A percentile compares a stretch with the other conserved stretches of the same genome.
phyloP scores from a whole-genome alignment of 345 rosid species.

The Barbarea vulgaris region DNA sequence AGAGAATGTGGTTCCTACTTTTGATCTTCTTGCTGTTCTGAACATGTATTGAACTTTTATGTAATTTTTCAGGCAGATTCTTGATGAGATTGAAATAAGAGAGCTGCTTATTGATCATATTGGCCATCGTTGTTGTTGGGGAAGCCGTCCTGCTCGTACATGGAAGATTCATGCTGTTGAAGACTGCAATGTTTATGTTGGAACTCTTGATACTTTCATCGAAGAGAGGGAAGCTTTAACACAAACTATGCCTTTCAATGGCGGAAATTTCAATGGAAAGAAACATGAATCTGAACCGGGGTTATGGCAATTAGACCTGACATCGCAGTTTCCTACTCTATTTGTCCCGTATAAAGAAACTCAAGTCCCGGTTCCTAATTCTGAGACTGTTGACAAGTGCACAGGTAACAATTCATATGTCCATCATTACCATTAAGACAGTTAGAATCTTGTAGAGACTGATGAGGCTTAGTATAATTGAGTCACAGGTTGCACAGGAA shows the following conservation, averaged over 20 bases:
- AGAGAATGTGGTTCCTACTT: neutral
- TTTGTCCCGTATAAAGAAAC: constrained; percentile 72
- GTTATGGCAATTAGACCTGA: constrained; percentile 78
- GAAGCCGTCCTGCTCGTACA: constrained; percentile 94
- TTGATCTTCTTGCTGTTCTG: neutral
- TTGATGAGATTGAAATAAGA: constrained; percentile 92
- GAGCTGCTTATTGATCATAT: constrained; percentile 94
- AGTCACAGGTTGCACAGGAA: constrained; percentile 69
- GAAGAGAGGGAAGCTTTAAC: constrained; percentile 80
- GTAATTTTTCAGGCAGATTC: constrained; percentile 53
- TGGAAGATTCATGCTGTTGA: constrained; percentile 89
- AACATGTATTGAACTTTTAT: constrained; percentile 2
- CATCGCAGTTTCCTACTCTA: constrained; percentile 77
- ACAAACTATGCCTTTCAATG: constrained; percentile 66
- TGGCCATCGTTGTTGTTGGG: constrained; percentile 97
- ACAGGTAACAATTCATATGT: constrained; percentile 47
- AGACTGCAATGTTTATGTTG: constrained; percentile 95
- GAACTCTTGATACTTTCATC: constrained; percentile 85
- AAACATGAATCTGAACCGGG: constrained; percentile 61
- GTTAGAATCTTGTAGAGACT: neutral
- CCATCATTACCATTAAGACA: neutral
- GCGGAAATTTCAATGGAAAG: constrained; percentile 57
- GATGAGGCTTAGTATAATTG: constrained; percentile 19
- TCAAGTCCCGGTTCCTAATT: constrained; percentile 57
- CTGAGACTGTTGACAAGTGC: constrained; percentile 80